Conservation (phyloP, 129 eudicot genomes). For the Flaveria linearis region DNA sequence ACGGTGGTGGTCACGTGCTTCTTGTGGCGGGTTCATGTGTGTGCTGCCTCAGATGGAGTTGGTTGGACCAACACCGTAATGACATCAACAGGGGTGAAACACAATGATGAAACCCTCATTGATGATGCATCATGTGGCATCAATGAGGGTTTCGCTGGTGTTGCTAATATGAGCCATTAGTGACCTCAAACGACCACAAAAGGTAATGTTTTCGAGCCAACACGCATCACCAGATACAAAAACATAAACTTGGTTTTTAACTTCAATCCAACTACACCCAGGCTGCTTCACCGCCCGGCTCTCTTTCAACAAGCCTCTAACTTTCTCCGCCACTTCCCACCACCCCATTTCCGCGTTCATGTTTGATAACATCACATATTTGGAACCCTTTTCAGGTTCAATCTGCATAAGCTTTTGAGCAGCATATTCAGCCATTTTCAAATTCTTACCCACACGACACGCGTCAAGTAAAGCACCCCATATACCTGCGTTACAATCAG, state of each 20-base stretch:
- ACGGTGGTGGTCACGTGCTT: not conserved
- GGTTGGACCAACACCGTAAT: not conserved
- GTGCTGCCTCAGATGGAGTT: not conserved
- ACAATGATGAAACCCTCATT: conserved; percentile 3
- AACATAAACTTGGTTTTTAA: conserved; percentile 39
- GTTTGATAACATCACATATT: conserved; percentile 50
- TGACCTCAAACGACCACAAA: conserved; percentile 17
- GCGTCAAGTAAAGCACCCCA: conserved; percentile 66
- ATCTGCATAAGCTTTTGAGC: conserved; percentile 48
- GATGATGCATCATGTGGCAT: not conserved
- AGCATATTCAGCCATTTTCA: conserved; percentile 48
- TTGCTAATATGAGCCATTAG: conserved; percentile 27
- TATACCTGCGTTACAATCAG: conserved; percentile 40
- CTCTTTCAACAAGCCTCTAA: conserved; percentile 46
- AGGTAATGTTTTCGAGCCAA: conserved; percentile 8
- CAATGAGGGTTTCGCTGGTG: conserved; percentile 4
- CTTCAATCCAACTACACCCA: conserved; percentile 68
- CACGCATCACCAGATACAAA: conserved; percentile 39
- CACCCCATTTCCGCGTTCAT: conserved; percentile 51
- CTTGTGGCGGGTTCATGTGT: conserved; percentile 7
- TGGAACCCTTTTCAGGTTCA: conserved; percentile 51
- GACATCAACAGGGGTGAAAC: not conserved
- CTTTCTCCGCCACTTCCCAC: conserved; percentile 59
- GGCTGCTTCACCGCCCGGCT: conserved; percentile 43
- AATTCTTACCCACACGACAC: conserved; percentile 40